Percentiles rank a stretch among this genome's conserved stretches.
Conservation (phyloP, 495 filamentous ascomycete genomes). For the Xylaria bambusicola region DNA sequence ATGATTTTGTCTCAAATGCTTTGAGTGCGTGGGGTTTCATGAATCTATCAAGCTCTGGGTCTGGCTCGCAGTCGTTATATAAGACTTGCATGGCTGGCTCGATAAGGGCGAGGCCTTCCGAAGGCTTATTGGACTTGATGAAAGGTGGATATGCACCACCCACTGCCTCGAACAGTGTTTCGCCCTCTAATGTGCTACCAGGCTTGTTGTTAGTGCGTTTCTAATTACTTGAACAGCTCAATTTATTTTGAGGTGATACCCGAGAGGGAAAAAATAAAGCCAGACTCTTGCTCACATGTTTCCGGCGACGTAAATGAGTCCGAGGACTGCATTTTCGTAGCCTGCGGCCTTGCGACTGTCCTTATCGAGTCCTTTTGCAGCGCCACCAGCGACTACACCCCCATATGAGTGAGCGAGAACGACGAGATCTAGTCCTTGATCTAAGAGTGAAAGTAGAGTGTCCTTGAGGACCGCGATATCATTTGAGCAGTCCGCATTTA, state of each 20-base stretch:
- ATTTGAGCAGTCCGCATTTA: conserved; percentile 1
- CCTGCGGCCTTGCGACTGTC: conserved; percentile 3
- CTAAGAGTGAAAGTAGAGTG: conserved; percentile 6
- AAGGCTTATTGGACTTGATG: conserved; percentile 7
- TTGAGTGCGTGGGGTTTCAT: conserved; percentile 2
- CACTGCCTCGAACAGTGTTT: not conserved
- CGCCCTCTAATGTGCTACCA: conserved; percentile 3
- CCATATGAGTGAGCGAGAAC: conserved; percentile 17
- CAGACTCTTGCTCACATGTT: conserved; percentile 15
- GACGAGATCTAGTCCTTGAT: conserved; percentile 5
- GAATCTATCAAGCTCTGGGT: not conserved
- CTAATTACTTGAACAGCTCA: too few relatives aligned
- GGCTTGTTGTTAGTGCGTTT: too few relatives aligned
- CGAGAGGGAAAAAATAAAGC: too few relatives aligned
- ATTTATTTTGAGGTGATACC: too few relatives aligned
- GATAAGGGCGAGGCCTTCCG: conserved; percentile 3
- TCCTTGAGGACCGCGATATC: not conserved
- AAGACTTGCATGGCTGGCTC: conserved; percentile 9
- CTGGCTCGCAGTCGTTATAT: conserved; percentile 10
- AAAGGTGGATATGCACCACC: conserved; percentile 13
- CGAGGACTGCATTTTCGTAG: not conserved
- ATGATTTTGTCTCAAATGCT: conserved; percentile 10
- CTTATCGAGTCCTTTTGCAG: conserved; percentile 13
- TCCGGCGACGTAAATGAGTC: conserved; percentile 10
- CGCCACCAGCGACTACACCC: conserved; percentile 11